These are phyloP conservation scores for Clitoria ternatea DNA, from an alignment of 306 rosid species.

Conservation along the genomic window DNA sequence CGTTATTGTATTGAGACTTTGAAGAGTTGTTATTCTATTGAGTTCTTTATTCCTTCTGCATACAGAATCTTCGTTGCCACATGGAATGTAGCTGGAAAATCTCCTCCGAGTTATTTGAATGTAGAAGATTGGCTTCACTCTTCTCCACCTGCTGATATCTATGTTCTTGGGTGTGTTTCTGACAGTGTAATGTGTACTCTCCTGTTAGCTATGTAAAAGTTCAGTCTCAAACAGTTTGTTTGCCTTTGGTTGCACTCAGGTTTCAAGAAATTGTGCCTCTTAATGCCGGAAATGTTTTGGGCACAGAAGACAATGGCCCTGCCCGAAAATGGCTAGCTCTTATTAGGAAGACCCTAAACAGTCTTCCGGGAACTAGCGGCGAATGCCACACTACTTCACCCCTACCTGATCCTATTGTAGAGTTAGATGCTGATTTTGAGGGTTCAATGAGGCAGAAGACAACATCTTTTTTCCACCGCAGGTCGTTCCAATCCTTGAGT, in stretches of 20 bases:
- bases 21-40: slow-evolving; percentile 1
- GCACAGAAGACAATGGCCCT: slow-evolving; percentile 97
- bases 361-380: slow-evolving; percentile 79
- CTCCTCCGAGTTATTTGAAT: slow-evolving; percentile 80
- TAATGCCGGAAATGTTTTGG: slow-evolving; percentile 98
- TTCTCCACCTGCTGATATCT: slow-evolving; percentile 90
- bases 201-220: slow-evolving; percentile 10
- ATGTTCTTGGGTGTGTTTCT: slow-evolving; percentile 82
- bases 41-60: slow-evolving; percentile 16
- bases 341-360: slow-evolving; percentile 80
- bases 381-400: slow-evolving; percentile 83
- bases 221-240: slow-evolving; percentile 14
- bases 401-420: slow-evolving; percentile 79
- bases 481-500: slow-evolving; percentile 92
- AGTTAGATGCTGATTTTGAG: slow-evolving; percentile 84
- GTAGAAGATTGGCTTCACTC: slow-evolving; percentile 99
- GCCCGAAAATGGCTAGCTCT: slow-evolving; percentile 96
- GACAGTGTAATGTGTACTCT: background rate
- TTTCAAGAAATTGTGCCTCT: slow-evolving; percentile 99
- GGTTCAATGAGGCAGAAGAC: slow-evolving; percentile 79
- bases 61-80: slow-evolving; percentile 82
- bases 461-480: slow-evolving; percentile 78
- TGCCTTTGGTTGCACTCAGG: slow-evolving; percentile 40
- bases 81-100: slow-evolving; percentile 98
- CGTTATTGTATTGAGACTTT: background rate